Evolutionary conservation across 2,329 filamentous ascomycete species (phyloP).

Genomic region (Pyricularia grisea): DNA sequence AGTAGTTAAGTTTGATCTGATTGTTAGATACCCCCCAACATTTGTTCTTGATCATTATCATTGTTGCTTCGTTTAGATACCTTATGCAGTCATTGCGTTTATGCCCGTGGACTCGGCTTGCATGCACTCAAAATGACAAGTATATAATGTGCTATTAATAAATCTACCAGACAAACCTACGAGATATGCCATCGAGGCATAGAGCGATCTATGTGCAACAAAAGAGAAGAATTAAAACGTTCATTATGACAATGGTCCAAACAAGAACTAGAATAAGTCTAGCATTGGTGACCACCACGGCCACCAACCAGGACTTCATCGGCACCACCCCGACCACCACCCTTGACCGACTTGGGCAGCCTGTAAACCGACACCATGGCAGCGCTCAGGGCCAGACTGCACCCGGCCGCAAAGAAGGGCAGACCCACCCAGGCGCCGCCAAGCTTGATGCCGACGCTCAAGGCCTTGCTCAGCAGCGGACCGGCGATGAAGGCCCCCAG

Average conservation of each 20-base stretch:
- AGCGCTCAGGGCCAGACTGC: conserved; percentile 20
- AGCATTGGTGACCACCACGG: neutral
- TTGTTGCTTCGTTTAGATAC: neutral
- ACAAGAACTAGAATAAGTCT: neutral
- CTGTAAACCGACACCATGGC: conserved; percentile 20
- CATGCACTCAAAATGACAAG: too few species aligned
- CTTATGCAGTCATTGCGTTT: neutral
- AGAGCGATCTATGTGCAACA: too few species aligned
- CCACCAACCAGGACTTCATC: neutral
- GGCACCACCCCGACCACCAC: neutral
- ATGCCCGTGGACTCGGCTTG: too few species aligned
- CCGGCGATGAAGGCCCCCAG: conserved; percentile 34
- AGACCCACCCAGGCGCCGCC: conserved; percentile 40
- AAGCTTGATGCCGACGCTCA: conserved; percentile 32
- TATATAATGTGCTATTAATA: too few species aligned
- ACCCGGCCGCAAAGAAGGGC: conserved; percentile 31
- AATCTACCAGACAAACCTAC: too few species aligned
- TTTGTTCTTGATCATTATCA: neutral
- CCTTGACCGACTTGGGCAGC: conserved; percentile 5
- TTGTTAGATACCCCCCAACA: neutral
- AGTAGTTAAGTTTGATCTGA: neutral
- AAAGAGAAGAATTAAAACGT: neutral
- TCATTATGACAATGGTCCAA: neutral
- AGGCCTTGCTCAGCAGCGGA: conserved; percentile 35
- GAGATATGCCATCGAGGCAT: too few species aligned